These are phyloP conservation scores for Platismatia glauca DNA, from an alignment of 495 filamentous ascomycete genomes.

Conservation along the genomic window DNA sequence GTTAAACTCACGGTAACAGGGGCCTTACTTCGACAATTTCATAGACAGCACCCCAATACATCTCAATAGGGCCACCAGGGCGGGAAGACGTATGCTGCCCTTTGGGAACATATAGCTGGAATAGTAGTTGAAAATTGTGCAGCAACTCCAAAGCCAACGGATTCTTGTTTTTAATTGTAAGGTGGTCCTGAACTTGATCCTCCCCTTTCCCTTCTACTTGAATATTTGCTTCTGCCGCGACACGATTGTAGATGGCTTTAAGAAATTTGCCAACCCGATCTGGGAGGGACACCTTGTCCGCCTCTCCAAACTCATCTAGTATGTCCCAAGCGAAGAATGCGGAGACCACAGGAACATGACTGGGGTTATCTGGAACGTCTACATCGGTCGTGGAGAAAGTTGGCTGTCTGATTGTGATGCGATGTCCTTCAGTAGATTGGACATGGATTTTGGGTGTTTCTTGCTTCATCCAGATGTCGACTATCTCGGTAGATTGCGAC, in stretches of 20 bases:
- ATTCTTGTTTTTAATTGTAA: background rate
- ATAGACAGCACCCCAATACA: slow-evolving; percentile 6
- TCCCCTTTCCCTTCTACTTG: background rate
- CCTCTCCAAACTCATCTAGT: slow-evolving; percentile 15
- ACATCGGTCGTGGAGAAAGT: background rate
- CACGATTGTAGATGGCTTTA: slow-evolving; percentile 6
- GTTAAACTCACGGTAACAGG: background rate
- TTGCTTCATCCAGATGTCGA: slow-evolving; percentile 15
- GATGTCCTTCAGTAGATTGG: background rate
- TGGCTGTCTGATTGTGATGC: slow-evolving; percentile 2
- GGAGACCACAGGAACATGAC: background rate
- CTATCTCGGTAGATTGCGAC: background rate
- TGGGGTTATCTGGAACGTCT: background rate
- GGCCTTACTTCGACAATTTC: background rate
- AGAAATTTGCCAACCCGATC: slow-evolving; percentile 7
- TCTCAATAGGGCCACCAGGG: background rate
- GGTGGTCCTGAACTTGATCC: background rate
- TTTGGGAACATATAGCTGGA: background rate
- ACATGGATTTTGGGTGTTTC: slow-evolving; percentile 10
- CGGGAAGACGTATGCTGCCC: background rate
- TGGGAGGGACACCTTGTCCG: background rate
- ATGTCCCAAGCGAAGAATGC: slow-evolving; percentile 15
- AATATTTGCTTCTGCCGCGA: background rate
- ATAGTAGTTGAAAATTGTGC: background rate
- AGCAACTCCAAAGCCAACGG: background rate